These are phyloP conservation scores for Fusarium circinatum DNA, from an alignment of 2,329 filamentous ascomycete species.

Conservation along the genomic window DNA sequence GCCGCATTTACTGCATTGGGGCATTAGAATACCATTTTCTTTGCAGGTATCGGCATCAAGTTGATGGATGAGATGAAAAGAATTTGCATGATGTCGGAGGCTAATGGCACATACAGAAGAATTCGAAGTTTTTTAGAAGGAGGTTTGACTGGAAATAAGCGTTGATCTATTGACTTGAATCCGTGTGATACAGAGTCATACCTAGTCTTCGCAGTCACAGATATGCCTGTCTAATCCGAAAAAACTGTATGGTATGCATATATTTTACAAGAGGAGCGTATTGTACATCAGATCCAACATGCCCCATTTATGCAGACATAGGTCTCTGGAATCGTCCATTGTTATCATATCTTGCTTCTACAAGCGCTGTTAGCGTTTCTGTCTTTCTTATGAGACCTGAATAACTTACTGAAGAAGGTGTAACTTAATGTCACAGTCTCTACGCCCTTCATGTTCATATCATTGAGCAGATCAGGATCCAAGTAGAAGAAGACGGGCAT, in stretches of 20 bases:
- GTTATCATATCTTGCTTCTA: conserved; percentile 59
- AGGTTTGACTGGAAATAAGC: neutral
- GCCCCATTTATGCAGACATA: conserved; percentile 40
- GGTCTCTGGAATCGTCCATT: conserved; percentile 57
- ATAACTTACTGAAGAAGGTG: conserved; percentile 92
- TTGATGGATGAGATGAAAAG: neutral
- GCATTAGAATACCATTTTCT: neutral
- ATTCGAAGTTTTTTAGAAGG: too few relatives aligned
- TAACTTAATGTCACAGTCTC: conserved; percentile 97
- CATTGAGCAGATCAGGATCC: conserved; percentile 92
- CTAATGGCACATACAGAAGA: neutral
- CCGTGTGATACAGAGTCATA: neutral
- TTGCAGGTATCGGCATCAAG: neutral
- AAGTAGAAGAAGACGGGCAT: conserved; percentile 99
- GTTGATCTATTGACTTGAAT: neutral
- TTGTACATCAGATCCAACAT: conserved; percentile 29
- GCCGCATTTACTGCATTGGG: conserved; percentile 16
- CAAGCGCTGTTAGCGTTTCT: conserved; percentile 47
- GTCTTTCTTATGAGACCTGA: too few relatives aligned
- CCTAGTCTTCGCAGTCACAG: neutral
- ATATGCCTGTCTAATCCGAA: conserved; percentile 3
- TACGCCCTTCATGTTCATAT: conserved; percentile 91
- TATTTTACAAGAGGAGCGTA: conserved; percentile 32
- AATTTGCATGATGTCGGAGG: neutral
- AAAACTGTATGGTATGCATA: conserved; percentile 16